phyloP scores from a whole-genome alignment of 192 early-diverging fungal genomes.

The Coemansia guatemalensis region DNA sequence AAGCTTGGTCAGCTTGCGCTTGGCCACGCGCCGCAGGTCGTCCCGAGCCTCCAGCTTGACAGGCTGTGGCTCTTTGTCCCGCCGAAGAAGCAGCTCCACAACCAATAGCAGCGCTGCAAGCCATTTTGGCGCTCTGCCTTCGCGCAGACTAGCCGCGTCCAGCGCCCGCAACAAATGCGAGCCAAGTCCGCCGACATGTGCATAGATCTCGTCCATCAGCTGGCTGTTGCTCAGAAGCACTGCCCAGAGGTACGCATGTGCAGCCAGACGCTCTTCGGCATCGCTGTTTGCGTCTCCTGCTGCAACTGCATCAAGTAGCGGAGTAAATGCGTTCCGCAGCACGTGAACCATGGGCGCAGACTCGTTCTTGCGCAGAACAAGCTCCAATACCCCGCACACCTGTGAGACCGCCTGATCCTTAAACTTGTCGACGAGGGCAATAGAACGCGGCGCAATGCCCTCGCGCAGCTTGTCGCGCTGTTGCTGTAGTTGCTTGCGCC shows the following conservation, averaged over 20 bases:
- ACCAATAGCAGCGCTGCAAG: constrained; percentile 42
- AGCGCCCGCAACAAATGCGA: constrained; percentile 33
- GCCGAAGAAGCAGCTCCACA: constrained; percentile 44
- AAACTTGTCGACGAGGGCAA: constrained; percentile 38
- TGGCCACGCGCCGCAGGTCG: constrained; percentile 40
- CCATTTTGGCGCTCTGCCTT: constrained; percentile 31
- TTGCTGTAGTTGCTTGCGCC: constrained; percentile 25
- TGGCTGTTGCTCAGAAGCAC: constrained; percentile 36
- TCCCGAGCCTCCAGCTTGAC: constrained; percentile 27
- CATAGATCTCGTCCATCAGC: constrained; percentile 42
- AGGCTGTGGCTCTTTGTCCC: constrained; percentile 34
- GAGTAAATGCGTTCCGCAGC: constrained; percentile 38
- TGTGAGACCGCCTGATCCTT: constrained; percentile 40
- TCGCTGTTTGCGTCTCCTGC: not conserved
- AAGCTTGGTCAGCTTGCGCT: constrained; percentile 44
- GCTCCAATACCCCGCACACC: constrained; percentile 36
- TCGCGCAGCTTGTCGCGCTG: constrained; percentile 56
- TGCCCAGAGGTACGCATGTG: constrained; percentile 49
- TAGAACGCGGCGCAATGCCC: constrained; percentile 49
- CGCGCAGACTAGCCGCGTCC: constrained; percentile 30
- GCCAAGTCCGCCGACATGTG: constrained; percentile 12
- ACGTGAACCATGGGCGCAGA: constrained; percentile 18
- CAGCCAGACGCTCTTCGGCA: constrained; percentile 35
- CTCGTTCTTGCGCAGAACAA: constrained; percentile 42
- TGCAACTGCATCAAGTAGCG: constrained; percentile 23